A percentile compares a stretch with the other conserved stretches of the same genome.
These are phyloP conservation scores for Atalantia buxifolia DNA, from an alignment of 345 rosid genomes.

Conservation along the genomic window DNA sequence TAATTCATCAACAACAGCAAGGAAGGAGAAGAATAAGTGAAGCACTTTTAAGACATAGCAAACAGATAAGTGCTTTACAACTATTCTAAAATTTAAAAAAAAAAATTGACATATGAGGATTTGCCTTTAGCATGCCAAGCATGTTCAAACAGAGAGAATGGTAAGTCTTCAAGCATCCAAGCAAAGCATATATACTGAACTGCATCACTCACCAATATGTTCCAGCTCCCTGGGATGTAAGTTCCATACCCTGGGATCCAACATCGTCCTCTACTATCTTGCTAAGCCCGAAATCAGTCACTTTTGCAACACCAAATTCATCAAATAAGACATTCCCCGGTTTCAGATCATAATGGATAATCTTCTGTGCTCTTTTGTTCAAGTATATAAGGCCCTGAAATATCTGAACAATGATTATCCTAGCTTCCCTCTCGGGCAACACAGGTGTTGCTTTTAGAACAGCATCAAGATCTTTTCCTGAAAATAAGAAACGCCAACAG, in stretches of 20 bases:
- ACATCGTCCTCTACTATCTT: conserved; percentile 93
- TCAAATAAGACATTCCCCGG: conserved; percentile 99
- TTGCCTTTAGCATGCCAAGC: background rate
- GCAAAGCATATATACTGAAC: conserved; percentile 8
- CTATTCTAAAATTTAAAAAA: background rate
- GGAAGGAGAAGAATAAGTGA: background rate
- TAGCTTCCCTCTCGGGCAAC: conserved; percentile 95
- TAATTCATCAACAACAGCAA: background rate
- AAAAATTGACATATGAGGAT: background rate
- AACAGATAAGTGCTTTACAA: background rate
- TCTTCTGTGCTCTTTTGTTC: conserved; percentile 81
- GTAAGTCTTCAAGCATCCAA: background rate
- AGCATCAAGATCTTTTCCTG: conserved; percentile 99
- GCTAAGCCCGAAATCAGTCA: conserved; percentile 99
- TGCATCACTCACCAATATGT: conserved; percentile 80
- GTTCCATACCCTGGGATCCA: conserved; percentile 99
- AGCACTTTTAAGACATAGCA: background rate
- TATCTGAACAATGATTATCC: conserved; percentile 87
- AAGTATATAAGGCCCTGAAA: conserved; percentile 95
- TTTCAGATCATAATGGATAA: conserved; percentile 97
- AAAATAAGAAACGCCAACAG: conserved; percentile 13
- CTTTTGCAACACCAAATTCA: conserved; percentile 94
- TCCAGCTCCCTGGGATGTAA: conserved; percentile 99
- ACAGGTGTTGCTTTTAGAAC: conserved; percentile 93
- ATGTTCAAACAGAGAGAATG: background rate